Conservation (phyloP, 768 basidiomycete genomes). For the Termitomyces heimii region DNA sequence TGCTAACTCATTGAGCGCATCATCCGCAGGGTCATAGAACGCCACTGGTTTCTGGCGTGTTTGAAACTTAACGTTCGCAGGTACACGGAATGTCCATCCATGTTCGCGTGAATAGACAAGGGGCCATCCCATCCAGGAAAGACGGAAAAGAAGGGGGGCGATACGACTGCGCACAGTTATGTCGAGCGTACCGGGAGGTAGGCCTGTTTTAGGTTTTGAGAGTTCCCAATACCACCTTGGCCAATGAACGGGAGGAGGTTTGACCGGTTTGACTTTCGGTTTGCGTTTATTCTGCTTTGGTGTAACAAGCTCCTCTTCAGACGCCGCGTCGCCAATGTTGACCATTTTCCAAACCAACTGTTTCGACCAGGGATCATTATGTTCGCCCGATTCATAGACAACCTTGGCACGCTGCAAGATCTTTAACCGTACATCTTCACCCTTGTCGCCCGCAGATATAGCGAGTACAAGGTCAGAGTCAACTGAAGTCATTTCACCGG, state of each 20-base stretch:
- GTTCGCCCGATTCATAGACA: constrained; percentile 19
- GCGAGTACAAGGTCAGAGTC: constrained; percentile 39
- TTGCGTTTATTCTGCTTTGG: constrained; percentile 21
- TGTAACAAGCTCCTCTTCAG: constrained; percentile 3
- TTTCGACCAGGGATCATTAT: constrained; percentile 47
- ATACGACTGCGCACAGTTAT: constrained; percentile 79
- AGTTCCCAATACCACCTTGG: constrained; percentile 98
- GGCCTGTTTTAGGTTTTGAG: constrained; percentile 62
- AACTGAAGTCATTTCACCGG: constrained; percentile 33
- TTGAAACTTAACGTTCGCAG: constrained; percentile 37
- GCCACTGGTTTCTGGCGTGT: constrained; percentile 39
- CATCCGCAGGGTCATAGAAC: constrained; percentile 64
- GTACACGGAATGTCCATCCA: constrained; percentile 89
- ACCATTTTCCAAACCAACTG: constrained; percentile 65
- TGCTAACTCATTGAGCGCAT: constrained; percentile 42
- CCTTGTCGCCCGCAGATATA: constrained; percentile 38
- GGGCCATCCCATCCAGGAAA: constrained; percentile 86
- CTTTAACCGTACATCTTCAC: constrained; percentile 22
- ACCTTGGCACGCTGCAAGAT: constrained; percentile 37
- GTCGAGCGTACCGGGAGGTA: constrained; percentile 70
- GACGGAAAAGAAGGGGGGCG: constrained; percentile 76
- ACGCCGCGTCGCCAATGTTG: neutral
- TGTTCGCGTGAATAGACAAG: constrained; percentile 81
- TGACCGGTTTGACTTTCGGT: constrained; percentile 27
- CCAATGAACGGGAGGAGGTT: constrained; percentile 60